Percentiles rank a stretch among this genome's conserved stretches.
Conservation (phyloP, 192 early-diverging fungal species). For the Umbelopsis vinacea region DNA sequence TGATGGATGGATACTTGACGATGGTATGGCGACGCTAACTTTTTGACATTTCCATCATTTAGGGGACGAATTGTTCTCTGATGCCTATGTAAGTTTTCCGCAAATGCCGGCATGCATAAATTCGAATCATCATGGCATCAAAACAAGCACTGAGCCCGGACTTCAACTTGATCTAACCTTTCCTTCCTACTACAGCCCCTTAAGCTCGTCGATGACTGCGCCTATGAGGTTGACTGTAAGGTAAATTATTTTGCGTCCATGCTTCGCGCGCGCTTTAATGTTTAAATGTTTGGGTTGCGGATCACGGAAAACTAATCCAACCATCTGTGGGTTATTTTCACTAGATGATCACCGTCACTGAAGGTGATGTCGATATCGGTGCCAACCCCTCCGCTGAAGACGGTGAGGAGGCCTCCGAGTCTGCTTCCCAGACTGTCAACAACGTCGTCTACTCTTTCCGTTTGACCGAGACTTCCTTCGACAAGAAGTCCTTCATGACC, state of each 20-base stretch:
- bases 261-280: background rate
- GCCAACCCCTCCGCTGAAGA: constrained; percentile 93
- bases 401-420: constrained; percentile 69
- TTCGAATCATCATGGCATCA: background rate
- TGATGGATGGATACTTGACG: background rate
- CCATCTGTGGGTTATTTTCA: background rate
- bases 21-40: background rate
- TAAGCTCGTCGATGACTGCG: constrained; percentile 64
- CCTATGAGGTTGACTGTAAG: constrained; percentile 80
- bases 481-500: constrained; percentile 89
- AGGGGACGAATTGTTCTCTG: constrained; percentile 92
- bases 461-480: constrained; percentile 75
- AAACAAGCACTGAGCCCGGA: background rate
- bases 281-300: background rate
- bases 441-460: constrained; percentile 85
- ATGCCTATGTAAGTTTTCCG: constrained; percentile 65
- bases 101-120: background rate
- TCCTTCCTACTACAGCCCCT: constrained; percentile 40
- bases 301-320: background rate
- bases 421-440: constrained; percentile 70
- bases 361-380: constrained; percentile 85
- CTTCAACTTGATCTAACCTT: background rate
- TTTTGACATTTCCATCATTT: constrained; percentile 1
- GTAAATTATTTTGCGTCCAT: constrained; percentile 37
- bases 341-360: constrained; percentile 65